Evolutionary conservation across 208 protist genomes (phyloP).

Genomic region (Leishmania mexicana): DNA sequence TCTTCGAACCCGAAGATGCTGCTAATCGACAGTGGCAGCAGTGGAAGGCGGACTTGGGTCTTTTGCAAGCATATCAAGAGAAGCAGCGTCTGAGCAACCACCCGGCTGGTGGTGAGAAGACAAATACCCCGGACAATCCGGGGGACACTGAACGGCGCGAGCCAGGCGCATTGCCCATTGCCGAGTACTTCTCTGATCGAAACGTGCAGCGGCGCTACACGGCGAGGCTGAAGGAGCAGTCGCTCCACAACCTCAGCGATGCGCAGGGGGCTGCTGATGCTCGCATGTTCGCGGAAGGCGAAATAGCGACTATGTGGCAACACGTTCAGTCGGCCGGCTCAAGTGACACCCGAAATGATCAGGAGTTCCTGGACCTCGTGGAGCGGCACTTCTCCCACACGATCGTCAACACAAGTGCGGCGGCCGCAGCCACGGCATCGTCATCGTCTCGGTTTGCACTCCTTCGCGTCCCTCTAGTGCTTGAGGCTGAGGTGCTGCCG

Average conservation of each 20-base stretch:
- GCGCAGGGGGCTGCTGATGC: neutral
- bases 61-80: constrained; percentile 17
- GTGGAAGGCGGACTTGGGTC: constrained; percentile 24
- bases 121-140: neutral
- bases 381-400: constrained; percentile 35
- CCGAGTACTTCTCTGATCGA: constrained; percentile 25
- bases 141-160: neutral
- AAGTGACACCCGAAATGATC: constrained; percentile 1
- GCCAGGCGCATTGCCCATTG: neutral
- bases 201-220: constrained; percentile 11
- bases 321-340: constrained; percentile 1
- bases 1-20: constrained; percentile 60
- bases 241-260: constrained; percentile 6
- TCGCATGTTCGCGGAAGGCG: neutral
- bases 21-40: constrained; percentile 39
- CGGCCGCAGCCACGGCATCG: neutral
- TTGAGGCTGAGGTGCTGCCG: constrained; percentile 20
- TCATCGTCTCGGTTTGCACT: neutral
- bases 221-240: constrained; percentile 9
- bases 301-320: constrained; percentile 17
- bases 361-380: constrained; percentile 18
- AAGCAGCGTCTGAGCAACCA: constrained; percentile 6
- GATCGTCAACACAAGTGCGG: neutral
- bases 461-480: constrained; percentile 18
- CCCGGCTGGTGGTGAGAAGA: neutral